Percentiles rank a stretch among this genome's conserved stretches.
These are phyloP conservation scores for Tuctoria greenei DNA, from an alignment of 176 grass and related monocot species.

Conservation along the genomic window DNA sequence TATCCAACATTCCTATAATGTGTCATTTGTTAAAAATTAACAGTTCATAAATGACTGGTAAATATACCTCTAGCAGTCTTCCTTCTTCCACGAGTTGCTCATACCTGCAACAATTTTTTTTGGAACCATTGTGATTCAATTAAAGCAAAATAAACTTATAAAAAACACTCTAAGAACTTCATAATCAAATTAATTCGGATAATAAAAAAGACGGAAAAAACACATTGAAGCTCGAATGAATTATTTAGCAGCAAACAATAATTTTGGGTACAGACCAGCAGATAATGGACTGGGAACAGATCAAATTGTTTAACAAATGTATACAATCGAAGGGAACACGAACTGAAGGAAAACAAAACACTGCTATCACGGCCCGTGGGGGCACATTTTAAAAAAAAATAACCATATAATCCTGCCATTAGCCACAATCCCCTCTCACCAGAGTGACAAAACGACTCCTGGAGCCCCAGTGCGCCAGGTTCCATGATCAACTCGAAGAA, in stretches of 20 bases:
- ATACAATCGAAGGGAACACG: background rate
- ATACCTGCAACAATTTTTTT: constrained; percentile 60
- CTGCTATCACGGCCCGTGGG: background rate
- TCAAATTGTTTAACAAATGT: background rate
- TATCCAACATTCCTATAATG: background rate
- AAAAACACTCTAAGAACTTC: background rate
- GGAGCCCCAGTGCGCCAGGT: background rate
- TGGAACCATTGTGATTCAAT: constrained; percentile 4
- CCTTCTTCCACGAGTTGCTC: constrained; percentile 90
- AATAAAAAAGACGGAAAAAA: background rate
- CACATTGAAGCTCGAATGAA: background rate
- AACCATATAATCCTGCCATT: background rate
- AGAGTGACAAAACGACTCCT: background rate
- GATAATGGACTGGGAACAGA: background rate
- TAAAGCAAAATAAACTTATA: constrained; percentile 12
- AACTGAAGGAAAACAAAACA: background rate
- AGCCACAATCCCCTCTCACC: background rate
- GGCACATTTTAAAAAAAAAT: background rate
- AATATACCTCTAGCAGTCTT: constrained; percentile 83
- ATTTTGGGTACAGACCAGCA: background rate
- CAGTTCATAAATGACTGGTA: background rate
- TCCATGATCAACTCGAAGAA: background rate
- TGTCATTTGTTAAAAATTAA: background rate
- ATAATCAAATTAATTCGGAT: constrained; percentile 8
- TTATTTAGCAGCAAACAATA: background rate